These are phyloP conservation scores for Aurantiochytrium sp. DNA, from an alignment of 108 stramenopile genomes.

Conservation along the genomic window DNA sequence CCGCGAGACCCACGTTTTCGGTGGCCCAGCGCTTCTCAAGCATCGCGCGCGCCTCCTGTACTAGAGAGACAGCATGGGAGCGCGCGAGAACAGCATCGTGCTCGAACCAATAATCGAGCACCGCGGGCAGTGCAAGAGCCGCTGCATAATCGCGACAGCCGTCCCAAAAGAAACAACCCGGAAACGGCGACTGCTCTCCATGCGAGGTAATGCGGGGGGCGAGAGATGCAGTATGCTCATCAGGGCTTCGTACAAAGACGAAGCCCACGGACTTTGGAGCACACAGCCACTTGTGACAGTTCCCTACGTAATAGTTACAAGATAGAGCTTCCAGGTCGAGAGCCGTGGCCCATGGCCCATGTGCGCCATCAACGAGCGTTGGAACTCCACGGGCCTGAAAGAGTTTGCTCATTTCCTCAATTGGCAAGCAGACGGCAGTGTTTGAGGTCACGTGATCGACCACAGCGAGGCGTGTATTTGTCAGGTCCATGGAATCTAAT, in stretches of 20 bases:
- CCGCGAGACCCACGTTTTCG: background rate
- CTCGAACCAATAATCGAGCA: background rate
- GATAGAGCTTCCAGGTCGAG: background rate
- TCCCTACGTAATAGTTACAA: constrained; percentile 15
- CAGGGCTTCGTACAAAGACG: background rate
- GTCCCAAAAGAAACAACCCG: background rate
- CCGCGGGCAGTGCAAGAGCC: background rate
- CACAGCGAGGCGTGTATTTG: background rate
- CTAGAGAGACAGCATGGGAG: background rate
- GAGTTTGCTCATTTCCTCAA: background rate
- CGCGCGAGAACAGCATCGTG: background rate
- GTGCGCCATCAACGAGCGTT: constrained; percentile 23
- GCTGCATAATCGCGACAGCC: constrained; percentile 15
- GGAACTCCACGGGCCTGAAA: background rate
- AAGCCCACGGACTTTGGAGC: background rate
- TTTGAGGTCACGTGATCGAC: constrained; percentile 7
- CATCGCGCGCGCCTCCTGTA: background rate
- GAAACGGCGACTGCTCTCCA: background rate
- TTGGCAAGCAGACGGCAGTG: background rate
- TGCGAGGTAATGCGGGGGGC: background rate
- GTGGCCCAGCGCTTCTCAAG: background rate
- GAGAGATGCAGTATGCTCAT: background rate
- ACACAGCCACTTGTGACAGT: constrained; percentile 28
- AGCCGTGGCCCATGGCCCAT: background rate
- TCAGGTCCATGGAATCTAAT: background rate